These are phyloP conservation scores for Penicillium roqueforti DNA, from an alignment of 495 filamentous ascomycete species.

Conservation along the genomic window DNA sequence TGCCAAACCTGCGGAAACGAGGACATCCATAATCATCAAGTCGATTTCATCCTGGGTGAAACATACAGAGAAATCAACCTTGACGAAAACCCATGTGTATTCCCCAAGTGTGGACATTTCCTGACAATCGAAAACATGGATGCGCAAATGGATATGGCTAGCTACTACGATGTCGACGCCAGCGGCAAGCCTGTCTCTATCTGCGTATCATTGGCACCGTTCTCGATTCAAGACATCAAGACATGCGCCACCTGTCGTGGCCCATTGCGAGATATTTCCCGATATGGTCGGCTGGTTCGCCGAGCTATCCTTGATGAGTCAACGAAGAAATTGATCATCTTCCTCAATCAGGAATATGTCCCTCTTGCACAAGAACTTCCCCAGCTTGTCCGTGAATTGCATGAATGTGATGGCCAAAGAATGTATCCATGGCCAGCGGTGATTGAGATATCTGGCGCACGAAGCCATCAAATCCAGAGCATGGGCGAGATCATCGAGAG, in stretches of 20 bases:
- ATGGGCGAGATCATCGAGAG: conserved; percentile 5
- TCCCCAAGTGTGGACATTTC: conserved; percentile 64
- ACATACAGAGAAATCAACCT: conserved; percentile 55
- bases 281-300: conserved; percentile 64
- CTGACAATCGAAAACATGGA: conserved; percentile 61
- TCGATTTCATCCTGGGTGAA: conserved; percentile 51
- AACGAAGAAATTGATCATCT: conserved; percentile 61
- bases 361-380: conserved; percentile 43
- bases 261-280: conserved; percentile 55
- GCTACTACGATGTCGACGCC: conserved; percentile 48
- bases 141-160: conserved; percentile 56
- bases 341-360: conserved; percentile 46
- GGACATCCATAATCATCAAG: conserved; percentile 39
- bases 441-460: conserved; percentile 1
- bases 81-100: conserved; percentile 55
- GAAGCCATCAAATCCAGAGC: conserved; percentile 1
- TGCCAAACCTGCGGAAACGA: conserved; percentile 54
- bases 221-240: conserved; percentile 51
- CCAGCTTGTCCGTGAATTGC: conserved; percentile 18
- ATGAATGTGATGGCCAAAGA: conserved; percentile 4
- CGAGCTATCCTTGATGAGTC: conserved; percentile 62
- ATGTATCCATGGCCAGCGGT: neutral
- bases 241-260: conserved; percentile 62
- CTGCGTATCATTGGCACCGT: conserved; percentile 41
- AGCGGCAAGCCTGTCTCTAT: conserved; percentile 43